These are phyloP conservation scores for Castanea crenata DNA, from an alignment of 306 rosid genomes.

Conservation along the genomic window DNA sequence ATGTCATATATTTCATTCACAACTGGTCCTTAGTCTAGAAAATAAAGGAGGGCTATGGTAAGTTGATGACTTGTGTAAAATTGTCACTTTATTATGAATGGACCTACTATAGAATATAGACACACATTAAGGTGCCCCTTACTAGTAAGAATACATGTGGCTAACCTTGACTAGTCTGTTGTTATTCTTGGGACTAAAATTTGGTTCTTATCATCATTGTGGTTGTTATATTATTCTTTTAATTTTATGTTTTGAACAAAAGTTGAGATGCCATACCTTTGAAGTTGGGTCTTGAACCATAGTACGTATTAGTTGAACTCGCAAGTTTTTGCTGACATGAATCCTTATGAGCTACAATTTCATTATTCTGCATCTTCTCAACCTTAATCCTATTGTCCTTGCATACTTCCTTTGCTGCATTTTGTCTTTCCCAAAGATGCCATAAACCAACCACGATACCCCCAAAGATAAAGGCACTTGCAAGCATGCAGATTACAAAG, in stretches of 20 bases:
- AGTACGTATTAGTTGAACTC: slow-evolving; percentile 35
- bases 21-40: no score
- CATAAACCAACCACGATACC: slow-evolving; percentile 69
- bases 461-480: slow-evolving; percentile 69
- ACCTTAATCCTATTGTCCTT: slow-evolving; percentile 12
- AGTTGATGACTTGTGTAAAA: no score
- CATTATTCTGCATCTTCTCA: slow-evolving; percentile 25
- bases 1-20: no score
- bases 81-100: no score
- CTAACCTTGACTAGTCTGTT: no score
- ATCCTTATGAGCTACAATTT: slow-evolving; percentile 23
- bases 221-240: not conserved
- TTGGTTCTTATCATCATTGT: no score
- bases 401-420: slow-evolving; percentile 23
- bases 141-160: no score
- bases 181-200: no score
- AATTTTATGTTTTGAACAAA: not conserved
- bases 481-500: slow-evolving; percentile 58
- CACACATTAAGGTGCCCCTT: no score
- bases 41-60: no score
- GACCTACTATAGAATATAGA: no score
- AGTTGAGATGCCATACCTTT: slow-evolving; percentile 41
- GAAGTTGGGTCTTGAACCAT: slow-evolving; percentile 82
- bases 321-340: slow-evolving; percentile 20
- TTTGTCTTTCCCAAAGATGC: slow-evolving; percentile 64